Conservation (phyloP, 441 rosid species). For the Capsella rubella region DNA sequence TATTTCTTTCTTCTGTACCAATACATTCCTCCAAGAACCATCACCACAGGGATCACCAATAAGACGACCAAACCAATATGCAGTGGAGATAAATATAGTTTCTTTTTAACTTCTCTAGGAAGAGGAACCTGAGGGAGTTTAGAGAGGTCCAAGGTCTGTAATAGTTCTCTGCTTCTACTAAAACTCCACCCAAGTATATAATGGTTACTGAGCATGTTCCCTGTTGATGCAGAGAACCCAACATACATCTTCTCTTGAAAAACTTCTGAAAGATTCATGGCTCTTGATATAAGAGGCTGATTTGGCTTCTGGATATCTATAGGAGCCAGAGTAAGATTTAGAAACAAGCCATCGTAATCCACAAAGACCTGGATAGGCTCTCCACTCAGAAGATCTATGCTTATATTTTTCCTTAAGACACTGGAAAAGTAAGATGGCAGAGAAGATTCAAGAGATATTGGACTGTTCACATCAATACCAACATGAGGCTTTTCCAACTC, state of each 20-base stretch:
- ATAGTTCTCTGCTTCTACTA: not conserved
- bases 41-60: not conserved
- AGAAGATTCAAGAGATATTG: conserved; percentile 7
- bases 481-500: conserved; percentile 11
- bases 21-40: conserved; percentile 20
- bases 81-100: not conserved
- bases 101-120: not conserved
- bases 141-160: conserved; percentile 19
- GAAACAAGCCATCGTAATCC: conserved; percentile 14
- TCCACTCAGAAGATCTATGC: conserved; percentile 23
- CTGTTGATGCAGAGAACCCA: conserved; percentile 38
- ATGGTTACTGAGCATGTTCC: not conserved
- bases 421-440: not conserved
- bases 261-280: conserved; percentile 25
- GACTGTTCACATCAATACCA: conserved; percentile 38
- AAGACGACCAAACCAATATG: conserved; percentile 10
- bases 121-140: conserved; percentile 27
- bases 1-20: conserved; percentile 17
- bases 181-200: conserved; percentile 42
- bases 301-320: conserved; percentile 10
- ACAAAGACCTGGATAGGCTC: conserved; percentile 38
- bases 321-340: conserved; percentile 22
- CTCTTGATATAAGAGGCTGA: conserved; percentile 26
- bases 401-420: not conserved
- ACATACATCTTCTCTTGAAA: conserved; percentile 25